Conservation (phyloP, 2,329 filamentous ascomycete species). For the Penicillium glabrum region DNA sequence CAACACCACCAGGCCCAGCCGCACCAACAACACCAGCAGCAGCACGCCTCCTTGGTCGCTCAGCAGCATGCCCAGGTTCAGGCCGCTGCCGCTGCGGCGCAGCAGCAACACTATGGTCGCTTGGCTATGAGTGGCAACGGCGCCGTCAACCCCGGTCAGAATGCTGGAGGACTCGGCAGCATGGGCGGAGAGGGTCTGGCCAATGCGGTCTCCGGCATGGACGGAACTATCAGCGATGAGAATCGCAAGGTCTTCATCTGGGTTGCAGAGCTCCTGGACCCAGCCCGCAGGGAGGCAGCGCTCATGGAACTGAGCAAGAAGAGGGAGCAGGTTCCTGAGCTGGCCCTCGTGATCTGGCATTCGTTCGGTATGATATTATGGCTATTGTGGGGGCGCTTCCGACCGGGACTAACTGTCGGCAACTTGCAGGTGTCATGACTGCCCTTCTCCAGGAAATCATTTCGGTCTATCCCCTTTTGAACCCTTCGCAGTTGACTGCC, state of each 20-base stretch:
- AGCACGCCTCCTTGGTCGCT: conserved; percentile 46
- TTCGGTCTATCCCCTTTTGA: conserved; percentile 94
- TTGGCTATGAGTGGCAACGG: conserved; percentile 66
- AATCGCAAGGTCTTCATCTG: conserved; percentile 90
- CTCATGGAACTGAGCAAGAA: conserved; percentile 97
- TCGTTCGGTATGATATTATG: conserved; percentile 74
- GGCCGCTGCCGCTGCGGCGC: conserved; percentile 42
- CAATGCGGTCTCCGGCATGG: conserved; percentile 48
- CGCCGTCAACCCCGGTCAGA: conserved; percentile 32
- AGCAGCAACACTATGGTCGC: conserved; percentile 66
- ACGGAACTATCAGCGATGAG: conserved; percentile 76
- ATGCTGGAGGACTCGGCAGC: conserved; percentile 44
- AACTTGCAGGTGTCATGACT: conserved; percentile 83
- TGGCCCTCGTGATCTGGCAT: conserved; percentile 96
- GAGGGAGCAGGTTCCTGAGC: conserved; percentile 93
- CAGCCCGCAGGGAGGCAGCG: conserved; percentile 82
- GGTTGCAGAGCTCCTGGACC: conserved; percentile 88
- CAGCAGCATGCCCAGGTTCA: conserved; percentile 58
- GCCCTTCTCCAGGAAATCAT: conserved; percentile 97
- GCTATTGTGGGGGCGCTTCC: conserved; percentile 15
- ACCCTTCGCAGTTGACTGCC: conserved; percentile 93
- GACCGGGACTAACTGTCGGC: conserved; percentile 23
- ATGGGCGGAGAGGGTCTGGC: conserved; percentile 46
- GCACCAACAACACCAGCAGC: conserved; percentile 42
- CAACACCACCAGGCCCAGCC: conserved; percentile 41